These are phyloP conservation scores for Rubus idaeus DNA, from an alignment of 306 rosid genomes.

Conservation along the genomic window DNA sequence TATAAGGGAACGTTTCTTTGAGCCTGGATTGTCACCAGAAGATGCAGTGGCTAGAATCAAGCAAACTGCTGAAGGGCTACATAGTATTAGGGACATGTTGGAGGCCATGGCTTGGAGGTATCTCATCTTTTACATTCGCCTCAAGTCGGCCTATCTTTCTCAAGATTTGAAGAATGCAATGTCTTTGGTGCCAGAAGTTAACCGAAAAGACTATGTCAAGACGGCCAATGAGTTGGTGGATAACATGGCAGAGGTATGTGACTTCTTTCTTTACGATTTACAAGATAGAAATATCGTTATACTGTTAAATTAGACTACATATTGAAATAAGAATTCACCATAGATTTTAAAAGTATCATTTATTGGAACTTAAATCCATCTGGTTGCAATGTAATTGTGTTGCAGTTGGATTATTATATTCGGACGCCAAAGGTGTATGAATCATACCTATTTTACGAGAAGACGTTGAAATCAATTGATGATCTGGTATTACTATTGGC, in stretches of 20 bases:
- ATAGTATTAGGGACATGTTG: constrained; percentile 72
- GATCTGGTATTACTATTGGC: constrained; percentile 67
- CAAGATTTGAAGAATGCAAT: constrained; percentile 77
- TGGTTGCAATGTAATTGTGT: neutral
- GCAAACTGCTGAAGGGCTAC: constrained; percentile 89
- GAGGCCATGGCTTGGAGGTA: constrained; percentile 94
- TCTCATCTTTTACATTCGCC: constrained; percentile 69
- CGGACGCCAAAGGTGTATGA: constrained; percentile 89
- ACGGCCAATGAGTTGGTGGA: constrained; percentile 82
- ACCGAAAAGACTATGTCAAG: constrained; percentile 52
- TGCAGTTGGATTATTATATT: constrained; percentile 55
- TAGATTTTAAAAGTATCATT: neutral
- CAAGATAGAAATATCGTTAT: too few relatives aligned
- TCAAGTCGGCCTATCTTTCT: constrained; percentile 70
- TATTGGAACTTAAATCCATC: neutral
- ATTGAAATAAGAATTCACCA: too few relatives aligned
- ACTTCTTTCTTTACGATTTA: neutral
- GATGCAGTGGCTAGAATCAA: constrained; percentile 78
- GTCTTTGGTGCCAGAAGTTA: constrained; percentile 54
- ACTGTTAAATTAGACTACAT: neutral
- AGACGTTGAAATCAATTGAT: constrained; percentile 85
- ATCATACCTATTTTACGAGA: constrained; percentile 88
- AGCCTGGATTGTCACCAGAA: constrained; percentile 71
- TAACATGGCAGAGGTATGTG: constrained; percentile 70
- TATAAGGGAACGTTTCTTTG: constrained; percentile 60